Percentiles rank a stretch among this genome's conserved stretches.
These are phyloP conservation scores for Pestalotiopsis sp. DNA, from an alignment of 2,329 filamentous ascomycete species.

Conservation along the genomic window DNA sequence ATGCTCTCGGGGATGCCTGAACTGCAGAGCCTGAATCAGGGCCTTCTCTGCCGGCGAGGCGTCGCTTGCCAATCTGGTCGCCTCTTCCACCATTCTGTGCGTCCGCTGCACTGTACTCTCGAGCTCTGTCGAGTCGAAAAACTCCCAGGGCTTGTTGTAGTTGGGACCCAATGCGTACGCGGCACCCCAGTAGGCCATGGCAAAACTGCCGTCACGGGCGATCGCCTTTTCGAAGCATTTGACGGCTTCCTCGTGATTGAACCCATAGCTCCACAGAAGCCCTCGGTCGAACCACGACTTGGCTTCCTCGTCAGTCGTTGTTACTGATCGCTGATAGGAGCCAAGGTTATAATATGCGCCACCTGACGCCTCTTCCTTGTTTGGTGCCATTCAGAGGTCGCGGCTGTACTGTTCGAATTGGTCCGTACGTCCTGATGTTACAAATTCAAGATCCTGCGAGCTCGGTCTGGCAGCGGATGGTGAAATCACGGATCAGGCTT, in stretches of 20 bases:
- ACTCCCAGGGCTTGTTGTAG: conserved; percentile 74
- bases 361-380: neutral
- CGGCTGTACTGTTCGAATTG: neutral
- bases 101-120: conserved; percentile 48
- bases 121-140: conserved; percentile 65
- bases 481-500: neutral
- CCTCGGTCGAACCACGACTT: conserved; percentile 72
- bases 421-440: too few species aligned
- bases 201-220: conserved; percentile 50
- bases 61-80: conserved; percentile 34
- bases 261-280: conserved; percentile 72
- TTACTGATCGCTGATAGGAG: conserved; percentile 54
- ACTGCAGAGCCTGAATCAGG: conserved; percentile 61
- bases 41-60: conserved; percentile 57
- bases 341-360: conserved; percentile 63
- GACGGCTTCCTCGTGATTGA: conserved; percentile 73
- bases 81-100: conserved; percentile 44
- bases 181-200: conserved; percentile 69
- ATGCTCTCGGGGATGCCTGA: conserved; percentile 58
- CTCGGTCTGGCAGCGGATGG: neutral
- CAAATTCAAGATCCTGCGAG: neutral
- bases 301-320: conserved; percentile 48
- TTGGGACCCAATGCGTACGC: conserved; percentile 75
- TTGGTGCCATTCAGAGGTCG: neutral
- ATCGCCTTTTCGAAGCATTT: conserved; percentile 65